Conservation (phyloP, 2,329 filamentous ascomycete genomes). For the Fusarium scirpi region DNA sequence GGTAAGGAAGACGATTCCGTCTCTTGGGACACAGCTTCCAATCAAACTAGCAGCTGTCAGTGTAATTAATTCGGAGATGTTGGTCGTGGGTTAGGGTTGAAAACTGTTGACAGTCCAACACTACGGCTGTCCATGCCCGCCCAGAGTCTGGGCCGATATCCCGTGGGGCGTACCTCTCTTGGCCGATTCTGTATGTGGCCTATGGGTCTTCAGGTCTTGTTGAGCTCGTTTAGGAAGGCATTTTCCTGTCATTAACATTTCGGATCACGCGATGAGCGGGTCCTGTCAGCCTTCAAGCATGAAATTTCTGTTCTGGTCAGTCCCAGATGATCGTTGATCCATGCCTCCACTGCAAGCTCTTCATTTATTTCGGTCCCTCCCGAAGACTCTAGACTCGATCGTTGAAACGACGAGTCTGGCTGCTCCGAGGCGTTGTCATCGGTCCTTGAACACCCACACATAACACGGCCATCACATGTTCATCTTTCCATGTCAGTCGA, state of each 20-base stretch:
- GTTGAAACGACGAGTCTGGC: not conserved
- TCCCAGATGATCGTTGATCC: not conserved
- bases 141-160: constrained; percentile 29
- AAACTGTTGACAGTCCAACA: constrained; percentile 13
- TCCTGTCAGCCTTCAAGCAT: not conserved
- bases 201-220: not conserved
- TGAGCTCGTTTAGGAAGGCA: not conserved
- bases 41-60: not conserved
- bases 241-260: not conserved
- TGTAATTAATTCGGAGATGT: not conserved
- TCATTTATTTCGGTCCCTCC: not conserved
- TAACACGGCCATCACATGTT: not conserved
- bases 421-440: not conserved
- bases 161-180: constrained; percentile 16
- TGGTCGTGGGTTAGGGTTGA: constrained; percentile 33
- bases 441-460: not conserved
- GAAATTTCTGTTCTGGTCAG: not conserved
- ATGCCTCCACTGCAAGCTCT: not conserved
- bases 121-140: constrained; percentile 6
- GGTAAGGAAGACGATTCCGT: constrained; percentile 17
- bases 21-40: not conserved
- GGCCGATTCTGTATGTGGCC: not conserved
- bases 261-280: not conserved
- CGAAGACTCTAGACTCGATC: not conserved
- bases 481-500: not conserved